These are phyloP conservation scores for Saturnispora besseyi DNA, from an alignment of 805 yeast genomes.

Conservation along the genomic window DNA sequence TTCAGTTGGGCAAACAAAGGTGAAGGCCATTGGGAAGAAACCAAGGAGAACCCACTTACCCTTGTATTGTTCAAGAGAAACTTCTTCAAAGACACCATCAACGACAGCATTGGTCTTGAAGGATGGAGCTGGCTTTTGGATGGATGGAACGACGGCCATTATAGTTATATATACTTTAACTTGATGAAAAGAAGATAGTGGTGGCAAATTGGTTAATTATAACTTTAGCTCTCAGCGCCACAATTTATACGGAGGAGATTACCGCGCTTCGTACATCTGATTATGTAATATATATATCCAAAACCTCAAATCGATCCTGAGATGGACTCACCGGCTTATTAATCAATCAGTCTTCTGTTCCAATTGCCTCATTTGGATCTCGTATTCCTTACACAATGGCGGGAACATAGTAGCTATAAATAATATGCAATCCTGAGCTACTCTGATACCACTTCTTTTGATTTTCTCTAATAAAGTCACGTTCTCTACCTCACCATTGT, in stretches of 20 bases:
- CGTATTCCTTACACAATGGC: not conserved
- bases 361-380: not conserved
- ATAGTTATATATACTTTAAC: conserved; percentile 13
- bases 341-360: not conserved
- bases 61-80: conserved; percentile 88
- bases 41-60: conserved; percentile 98
- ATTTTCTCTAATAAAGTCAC: not conserved
- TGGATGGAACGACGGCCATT: conserved; percentile 67
- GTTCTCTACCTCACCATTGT: not conserved
- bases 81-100: conserved; percentile 93
- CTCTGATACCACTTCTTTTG: not conserved
- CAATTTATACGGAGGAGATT: not conserved
- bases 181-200: not conserved
- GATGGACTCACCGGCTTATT: not conserved
- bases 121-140: conserved; percentile 93
- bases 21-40: conserved; percentile 98
- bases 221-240: not conserved
- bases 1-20: conserved; percentile 99
- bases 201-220: not conserved
- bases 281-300: not conserved
- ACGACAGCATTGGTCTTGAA: conserved; percentile 97
- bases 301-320: not conserved
- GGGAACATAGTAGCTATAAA: not conserved
- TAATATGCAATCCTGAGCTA: not conserved
- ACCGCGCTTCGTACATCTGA: not conserved